These are phyloP conservation scores for Morella rubra DNA, from an alignment of 306 rosid genomes.

Conservation along the genomic window DNA sequence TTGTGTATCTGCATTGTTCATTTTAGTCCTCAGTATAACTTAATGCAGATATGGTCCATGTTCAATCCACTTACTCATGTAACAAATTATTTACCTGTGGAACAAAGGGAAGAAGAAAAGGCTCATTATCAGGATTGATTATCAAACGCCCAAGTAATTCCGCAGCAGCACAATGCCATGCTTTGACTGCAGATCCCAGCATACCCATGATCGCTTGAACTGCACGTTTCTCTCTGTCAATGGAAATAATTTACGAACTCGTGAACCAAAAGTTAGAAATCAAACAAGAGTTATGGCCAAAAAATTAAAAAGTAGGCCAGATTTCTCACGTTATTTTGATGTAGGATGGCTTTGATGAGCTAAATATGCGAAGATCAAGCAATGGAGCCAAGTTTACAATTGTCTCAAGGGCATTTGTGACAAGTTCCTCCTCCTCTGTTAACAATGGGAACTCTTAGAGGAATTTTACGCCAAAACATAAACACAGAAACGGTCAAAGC, in stretches of 20 bases:
- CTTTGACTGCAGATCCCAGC: constrained; percentile 78
- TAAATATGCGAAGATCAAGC: constrained; percentile 86
- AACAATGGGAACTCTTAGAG: constrained; percentile 27
- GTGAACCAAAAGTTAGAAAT: constrained; percentile 28
- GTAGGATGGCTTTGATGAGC: constrained; percentile 88
- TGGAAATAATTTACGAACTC: constrained; percentile 13
- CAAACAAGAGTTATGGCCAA: constrained; percentile 1
- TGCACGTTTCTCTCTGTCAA: constrained; percentile 79
- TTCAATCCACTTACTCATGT: constrained; percentile 6
- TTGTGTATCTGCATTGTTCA: constrained; percentile 72
- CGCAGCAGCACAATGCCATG: constrained; percentile 95
- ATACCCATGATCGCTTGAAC: constrained; percentile 92
- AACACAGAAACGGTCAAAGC: constrained; percentile 3
- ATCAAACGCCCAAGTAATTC: constrained; percentile 94
- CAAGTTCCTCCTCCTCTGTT: constrained; percentile 98
- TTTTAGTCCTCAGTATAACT: constrained; percentile 13
- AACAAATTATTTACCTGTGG: constrained; percentile 59
- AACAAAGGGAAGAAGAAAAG: constrained; percentile 80
- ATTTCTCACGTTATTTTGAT: constrained; percentile 87
- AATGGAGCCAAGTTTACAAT: constrained; percentile 93
- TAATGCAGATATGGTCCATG: neutral
- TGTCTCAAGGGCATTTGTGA: constrained; percentile 94
- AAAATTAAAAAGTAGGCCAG: constrained; percentile 3
- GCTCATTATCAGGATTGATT: constrained; percentile 93
- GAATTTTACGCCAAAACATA: constrained; percentile 8